Evolutionary conservation across 352 stramenopile genomes (phyloP), one percentile per base, ranked within the genome.

Genomic region (Globisporangium okanoganense): DNA sequence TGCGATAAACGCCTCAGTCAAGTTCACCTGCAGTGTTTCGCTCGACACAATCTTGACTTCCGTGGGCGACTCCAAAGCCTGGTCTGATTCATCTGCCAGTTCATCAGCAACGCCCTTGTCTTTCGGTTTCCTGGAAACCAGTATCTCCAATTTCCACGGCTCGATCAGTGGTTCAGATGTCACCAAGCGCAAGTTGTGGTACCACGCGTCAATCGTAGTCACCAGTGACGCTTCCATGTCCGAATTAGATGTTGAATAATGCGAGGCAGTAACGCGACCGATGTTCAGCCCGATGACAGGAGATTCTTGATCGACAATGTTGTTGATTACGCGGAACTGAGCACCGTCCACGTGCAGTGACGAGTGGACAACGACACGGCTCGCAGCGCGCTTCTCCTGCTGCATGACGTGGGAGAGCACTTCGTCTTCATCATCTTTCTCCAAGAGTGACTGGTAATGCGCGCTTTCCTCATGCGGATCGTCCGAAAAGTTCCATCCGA

Each of bases 111-210:
- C 13, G 5, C 13, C 40, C 27, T 31, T 27, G 9, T 33, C 27
- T 27, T 47, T 50, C 24, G 47, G 22, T 18, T 74, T 60, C 50
- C 80, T 72, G 20, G 63, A 78, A 31, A 90, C 65, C 14, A 49
- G 59, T 10, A 88, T 18, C 10, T 72, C 56, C 14, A 92, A 62
- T 58, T 61, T 84, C 82, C 85, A 94, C n/a, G 85, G 85, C 41
- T 96, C 87, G 29, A 95, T 67, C 10, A 95, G 69, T 31, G 87
- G 87, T 43, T 96, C 87, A 22, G 83, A 88, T 22, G 78, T 79
- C 22, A 95, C 78, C 18, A 96, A 66, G 45, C 87, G 85, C 31
- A 92, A 43, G 47, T 95, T 96, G 59, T 94, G 82, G 66, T 96
- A 96, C 72, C 80, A 90, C 6, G 82, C 84, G 54, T 96, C 83